phyloP scores from a whole-genome alignment of 225 moss, liverwort and hornwort genomes.

The Neckera pumila region DNA sequence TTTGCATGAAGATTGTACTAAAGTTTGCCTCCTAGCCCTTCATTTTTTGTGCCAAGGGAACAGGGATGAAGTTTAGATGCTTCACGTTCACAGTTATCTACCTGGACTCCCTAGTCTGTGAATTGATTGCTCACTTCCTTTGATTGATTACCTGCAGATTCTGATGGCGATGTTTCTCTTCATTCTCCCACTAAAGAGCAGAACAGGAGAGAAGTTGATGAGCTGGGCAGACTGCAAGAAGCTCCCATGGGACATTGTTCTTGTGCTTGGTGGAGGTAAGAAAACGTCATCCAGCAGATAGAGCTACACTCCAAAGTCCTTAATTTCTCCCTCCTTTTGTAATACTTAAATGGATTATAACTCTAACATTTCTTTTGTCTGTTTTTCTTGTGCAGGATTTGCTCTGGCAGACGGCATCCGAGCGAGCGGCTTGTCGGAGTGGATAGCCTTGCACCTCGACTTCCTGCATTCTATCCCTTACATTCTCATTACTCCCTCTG shows the following conservation, averaged over 20 bases:
- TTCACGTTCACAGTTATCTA: background rate
- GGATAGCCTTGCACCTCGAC: constrained; percentile 34
- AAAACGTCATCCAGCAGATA: background rate
- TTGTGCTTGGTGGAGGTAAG: constrained; percentile 55
- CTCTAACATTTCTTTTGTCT: background rate
- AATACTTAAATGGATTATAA: background rate
- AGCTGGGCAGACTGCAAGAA: constrained; percentile 78
- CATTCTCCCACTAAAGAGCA: constrained; percentile 36
- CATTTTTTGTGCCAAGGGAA: background rate
- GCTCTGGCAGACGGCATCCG: constrained; percentile 46
- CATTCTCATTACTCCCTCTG: constrained; percentile 25
- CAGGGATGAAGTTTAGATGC: background rate
- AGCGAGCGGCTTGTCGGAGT: constrained; percentile 28
- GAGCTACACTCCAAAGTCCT: background rate
- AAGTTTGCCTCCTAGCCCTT: background rate
- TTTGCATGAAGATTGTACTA: background rate
- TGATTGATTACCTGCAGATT: constrained; percentile 32
- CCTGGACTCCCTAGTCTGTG: background rate
- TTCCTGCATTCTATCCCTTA: constrained; percentile 28
- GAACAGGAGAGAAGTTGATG: constrained; percentile 63
- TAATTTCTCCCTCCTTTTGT: background rate
- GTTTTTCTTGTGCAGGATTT: constrained; percentile 11
- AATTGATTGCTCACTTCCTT: background rate
- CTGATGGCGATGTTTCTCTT: constrained; percentile 61
- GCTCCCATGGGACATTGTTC: constrained; percentile 76